Conservation (phyloP, 164 flowering plant genomes). For the Chimonanthus praecox region DNA sequence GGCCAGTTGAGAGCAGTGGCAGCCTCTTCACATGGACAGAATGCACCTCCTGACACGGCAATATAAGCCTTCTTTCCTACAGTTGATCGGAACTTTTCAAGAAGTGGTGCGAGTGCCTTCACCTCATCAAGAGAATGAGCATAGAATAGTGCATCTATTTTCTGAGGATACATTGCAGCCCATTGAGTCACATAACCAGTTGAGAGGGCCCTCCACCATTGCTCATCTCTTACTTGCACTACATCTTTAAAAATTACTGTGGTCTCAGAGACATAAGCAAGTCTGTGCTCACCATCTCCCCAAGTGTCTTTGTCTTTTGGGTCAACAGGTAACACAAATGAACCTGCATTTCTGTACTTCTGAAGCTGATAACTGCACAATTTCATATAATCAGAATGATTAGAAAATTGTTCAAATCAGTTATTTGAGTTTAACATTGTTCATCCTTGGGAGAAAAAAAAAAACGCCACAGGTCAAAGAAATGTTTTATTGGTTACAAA, state of each 20-base stretch:
- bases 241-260: slow-evolving; percentile 91
- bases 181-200: slow-evolving; percentile 91
- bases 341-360: slow-evolving; percentile 86
- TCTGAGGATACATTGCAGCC: slow-evolving; percentile 96
- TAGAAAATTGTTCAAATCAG: slow-evolving; percentile 1
- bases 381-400: neutral
- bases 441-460: neutral
- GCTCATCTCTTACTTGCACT: slow-evolving; percentile 89
- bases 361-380: slow-evolving; percentile 90
- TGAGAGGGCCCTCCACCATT: slow-evolving; percentile 94
- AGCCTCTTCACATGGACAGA: slow-evolving; percentile 91
- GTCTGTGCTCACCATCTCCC: slow-evolving; percentile 99
- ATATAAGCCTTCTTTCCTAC: slow-evolving; percentile 88
- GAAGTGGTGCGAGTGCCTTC: slow-evolving; percentile 64
- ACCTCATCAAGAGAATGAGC: slow-evolving; percentile 82
- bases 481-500: neutral
- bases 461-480: neutral
- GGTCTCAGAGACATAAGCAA: slow-evolving; percentile 94
- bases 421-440: neutral
- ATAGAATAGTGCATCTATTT: slow-evolving; percentile 84
- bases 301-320: slow-evolving; percentile 86
- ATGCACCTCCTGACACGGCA: slow-evolving; percentile 72
- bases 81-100: slow-evolving; percentile 75
- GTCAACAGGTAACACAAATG: slow-evolving; percentile 93
- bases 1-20: slow-evolving; percentile 81